Conservation (phyloP, 805 yeast species). For the Cyberlindnera euphorbiae region DNA sequence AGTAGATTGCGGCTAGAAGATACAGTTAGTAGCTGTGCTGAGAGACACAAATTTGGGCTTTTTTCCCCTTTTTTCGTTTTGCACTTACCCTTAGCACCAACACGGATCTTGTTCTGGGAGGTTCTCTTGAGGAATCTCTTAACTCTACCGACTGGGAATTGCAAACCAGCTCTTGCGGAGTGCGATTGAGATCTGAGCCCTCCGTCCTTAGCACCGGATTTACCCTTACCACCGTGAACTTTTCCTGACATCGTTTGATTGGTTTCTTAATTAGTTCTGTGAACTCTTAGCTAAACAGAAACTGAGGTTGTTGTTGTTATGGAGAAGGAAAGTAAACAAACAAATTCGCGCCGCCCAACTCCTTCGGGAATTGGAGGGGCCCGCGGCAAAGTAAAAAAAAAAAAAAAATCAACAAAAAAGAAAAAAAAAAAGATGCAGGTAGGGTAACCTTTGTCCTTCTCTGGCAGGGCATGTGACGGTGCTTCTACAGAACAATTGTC, state of each 20-base stretch:
- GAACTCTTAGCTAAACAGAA: too few species aligned
- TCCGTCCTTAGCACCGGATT: constrained; percentile 76
- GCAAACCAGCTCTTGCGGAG: constrained; percentile 91
- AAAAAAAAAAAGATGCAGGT: not conserved
- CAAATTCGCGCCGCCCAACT: constrained; percentile 12
- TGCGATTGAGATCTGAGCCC: constrained; percentile 70
- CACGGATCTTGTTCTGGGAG: constrained; percentile 80
- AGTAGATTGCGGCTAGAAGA: constrained; percentile 72
- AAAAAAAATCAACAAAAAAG: not conserved
- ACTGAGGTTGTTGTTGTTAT: constrained; percentile 4
- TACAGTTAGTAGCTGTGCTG: constrained; percentile 16
- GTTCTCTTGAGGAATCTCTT: constrained; percentile 91
- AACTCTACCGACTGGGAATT: constrained; percentile 98
- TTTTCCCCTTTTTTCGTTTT: too few species aligned
- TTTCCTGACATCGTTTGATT: constrained; percentile 75
- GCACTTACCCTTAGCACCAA: constrained; percentile 58
- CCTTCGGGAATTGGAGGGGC: too few species aligned
- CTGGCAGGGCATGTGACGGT: too few species aligned
- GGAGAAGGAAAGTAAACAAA: constrained; percentile 14
- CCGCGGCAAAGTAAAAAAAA: too few species aligned
- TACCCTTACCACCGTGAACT: constrained; percentile 96
- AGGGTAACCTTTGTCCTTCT: not conserved
- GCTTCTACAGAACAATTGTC: too few species aligned
- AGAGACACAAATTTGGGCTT: too few species aligned
- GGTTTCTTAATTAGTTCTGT: not conserved